These are phyloP conservation scores for Bruguiera gymnorhiza DNA, from an alignment of 345 rosid genomes.

Conservation along the genomic window DNA sequence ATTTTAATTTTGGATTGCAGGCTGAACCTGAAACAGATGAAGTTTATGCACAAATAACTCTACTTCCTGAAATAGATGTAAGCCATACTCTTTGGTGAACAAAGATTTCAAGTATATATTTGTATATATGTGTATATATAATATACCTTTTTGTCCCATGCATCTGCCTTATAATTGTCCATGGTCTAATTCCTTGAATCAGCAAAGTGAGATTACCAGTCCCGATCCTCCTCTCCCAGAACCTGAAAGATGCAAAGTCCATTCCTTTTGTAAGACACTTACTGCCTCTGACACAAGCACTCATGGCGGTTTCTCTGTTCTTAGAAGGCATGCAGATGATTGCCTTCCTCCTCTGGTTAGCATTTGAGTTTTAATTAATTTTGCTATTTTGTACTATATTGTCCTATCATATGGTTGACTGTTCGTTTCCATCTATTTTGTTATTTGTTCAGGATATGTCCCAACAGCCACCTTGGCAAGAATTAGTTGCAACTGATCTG, in stretches of 20 bases:
- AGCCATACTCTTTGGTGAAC: constrained; percentile 18
- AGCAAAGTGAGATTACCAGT: constrained; percentile 69
- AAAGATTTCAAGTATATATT: constrained; percentile 3
- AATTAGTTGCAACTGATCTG: constrained; percentile 88
- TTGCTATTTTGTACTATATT: not conserved
- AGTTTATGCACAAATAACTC: constrained; percentile 85
- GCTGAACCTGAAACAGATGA: constrained; percentile 94
- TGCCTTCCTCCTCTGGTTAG: constrained; percentile 96
- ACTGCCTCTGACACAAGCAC: constrained; percentile 99
- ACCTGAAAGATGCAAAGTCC: constrained; percentile 70
- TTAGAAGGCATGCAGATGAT: constrained; percentile 97
- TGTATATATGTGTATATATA: not conserved
- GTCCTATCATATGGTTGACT: constrained; percentile 4
- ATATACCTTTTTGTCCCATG: not conserved
- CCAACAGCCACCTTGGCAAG: constrained; percentile 99
- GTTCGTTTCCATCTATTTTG: not conserved
- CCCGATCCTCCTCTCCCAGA: constrained; percentile 71
- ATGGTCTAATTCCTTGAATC: constrained; percentile 12
- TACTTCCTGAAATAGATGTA: constrained; percentile 71
- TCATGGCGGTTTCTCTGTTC: constrained; percentile 98
- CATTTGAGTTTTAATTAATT: constrained; percentile 3
- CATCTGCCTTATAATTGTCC: not conserved
- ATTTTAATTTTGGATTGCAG: constrained; percentile 29
- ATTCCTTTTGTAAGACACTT: constrained; percentile 94
- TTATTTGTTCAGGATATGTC: constrained; percentile 75